These are phyloP conservation scores for Solanum hybrid DNA, from an alignment of 305 asterid species.

Conservation along the genomic window DNA sequence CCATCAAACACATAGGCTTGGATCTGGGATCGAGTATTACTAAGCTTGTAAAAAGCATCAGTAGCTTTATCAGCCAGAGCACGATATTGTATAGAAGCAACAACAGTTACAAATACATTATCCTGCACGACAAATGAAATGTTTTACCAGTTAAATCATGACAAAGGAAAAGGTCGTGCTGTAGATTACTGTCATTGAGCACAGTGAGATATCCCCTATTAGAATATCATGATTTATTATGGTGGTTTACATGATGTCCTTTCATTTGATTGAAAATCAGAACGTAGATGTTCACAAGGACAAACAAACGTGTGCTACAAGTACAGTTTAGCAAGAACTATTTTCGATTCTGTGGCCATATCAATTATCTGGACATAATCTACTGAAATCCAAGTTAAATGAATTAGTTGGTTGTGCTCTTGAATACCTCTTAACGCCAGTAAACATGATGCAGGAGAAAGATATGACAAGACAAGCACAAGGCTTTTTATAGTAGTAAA, in stretches of 20 bases:
- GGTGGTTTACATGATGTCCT: not conserved
- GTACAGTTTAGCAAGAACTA: not conserved
- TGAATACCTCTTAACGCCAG: not conserved
- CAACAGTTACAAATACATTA: constrained; percentile 32
- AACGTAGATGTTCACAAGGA: not conserved
- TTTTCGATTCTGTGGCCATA: not conserved
- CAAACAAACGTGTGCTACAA: not conserved
- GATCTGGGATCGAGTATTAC: constrained; percentile 30
- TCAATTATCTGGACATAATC: not conserved
- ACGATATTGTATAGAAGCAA: constrained; percentile 33
- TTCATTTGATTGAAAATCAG: not conserved
- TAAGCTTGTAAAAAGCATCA: constrained; percentile 36
- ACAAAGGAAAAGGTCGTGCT: not conserved
- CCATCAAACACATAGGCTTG: constrained; percentile 43
- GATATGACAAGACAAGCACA: not conserved
- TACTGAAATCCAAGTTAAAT: not conserved
- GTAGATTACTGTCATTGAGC: not conserved
- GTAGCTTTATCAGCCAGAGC: constrained; percentile 31
- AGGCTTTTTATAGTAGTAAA: not conserved
- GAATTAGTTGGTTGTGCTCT: not conserved
- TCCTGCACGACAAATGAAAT: constrained; percentile 17
- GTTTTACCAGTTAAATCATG: not conserved
- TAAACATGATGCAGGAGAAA: not conserved
- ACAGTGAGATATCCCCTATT: not conserved
- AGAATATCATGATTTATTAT: not conserved